phyloP scores from a whole-genome alignment of 768 basidiomycete species.

The Mycena floridula region DNA sequence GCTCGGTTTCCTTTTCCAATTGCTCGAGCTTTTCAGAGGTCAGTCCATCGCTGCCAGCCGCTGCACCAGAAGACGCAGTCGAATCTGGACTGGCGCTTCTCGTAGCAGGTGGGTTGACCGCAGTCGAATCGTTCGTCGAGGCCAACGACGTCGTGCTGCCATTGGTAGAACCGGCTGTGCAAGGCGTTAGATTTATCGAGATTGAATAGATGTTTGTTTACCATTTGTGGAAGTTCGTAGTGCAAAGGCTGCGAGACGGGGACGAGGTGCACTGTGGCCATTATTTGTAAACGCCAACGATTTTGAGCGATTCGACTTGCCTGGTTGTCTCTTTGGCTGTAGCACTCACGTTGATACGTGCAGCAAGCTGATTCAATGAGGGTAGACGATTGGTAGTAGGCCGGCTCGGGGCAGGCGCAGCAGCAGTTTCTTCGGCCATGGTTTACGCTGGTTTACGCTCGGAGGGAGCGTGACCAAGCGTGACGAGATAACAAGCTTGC shows the following conservation, averaged over 20 bases:
- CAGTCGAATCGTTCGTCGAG: constrained; percentile 55
- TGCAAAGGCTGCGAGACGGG: constrained; percentile 68
- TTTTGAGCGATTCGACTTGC: constrained; percentile 18
- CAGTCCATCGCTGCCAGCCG: constrained; percentile 43
- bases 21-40: constrained; percentile 64
- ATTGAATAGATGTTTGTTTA: too few relatives aligned
- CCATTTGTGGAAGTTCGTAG: constrained; percentile 66
- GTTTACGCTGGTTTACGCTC: too few relatives aligned
- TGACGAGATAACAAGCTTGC: too few relatives aligned
- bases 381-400: too few relatives aligned
- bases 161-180: too few relatives aligned
- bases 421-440: too few relatives aligned
- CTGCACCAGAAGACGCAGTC: constrained; percentile 25
- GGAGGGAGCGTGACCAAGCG: too few relatives aligned
- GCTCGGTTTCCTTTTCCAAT: constrained; percentile 48
- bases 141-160: constrained; percentile 49
- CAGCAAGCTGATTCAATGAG: constrained; percentile 78
- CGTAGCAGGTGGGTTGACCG: constrained; percentile 61
- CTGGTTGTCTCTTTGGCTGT: constrained; percentile 19
- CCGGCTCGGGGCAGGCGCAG: too few relatives aligned
- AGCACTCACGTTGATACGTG: constrained; percentile 55
- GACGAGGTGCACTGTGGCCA: constrained; percentile 41
- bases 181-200: too few relatives aligned
- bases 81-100: constrained; percentile 57
- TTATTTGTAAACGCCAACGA: constrained; percentile 17